Conservation (phyloP, 169 alveolate genomes). For the Plasmodium coatneyi region DNA sequence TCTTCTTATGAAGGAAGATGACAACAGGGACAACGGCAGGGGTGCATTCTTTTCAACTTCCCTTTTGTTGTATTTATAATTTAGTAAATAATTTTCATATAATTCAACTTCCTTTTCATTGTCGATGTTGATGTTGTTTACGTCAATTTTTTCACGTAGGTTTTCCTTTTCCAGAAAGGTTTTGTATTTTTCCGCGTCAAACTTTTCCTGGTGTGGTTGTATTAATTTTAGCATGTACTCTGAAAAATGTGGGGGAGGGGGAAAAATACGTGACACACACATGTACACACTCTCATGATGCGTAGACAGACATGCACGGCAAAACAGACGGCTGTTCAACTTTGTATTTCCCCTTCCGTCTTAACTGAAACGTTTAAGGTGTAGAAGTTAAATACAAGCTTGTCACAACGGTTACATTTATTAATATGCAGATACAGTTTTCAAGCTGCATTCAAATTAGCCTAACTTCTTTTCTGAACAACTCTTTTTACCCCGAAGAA, state of each 20-base stretch:
- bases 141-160: conserved; percentile 50
- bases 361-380: not conserved
- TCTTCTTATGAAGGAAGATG: conserved; percentile 84
- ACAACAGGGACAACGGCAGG: conserved; percentile 87
- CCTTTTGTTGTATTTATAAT: conserved; percentile 65
- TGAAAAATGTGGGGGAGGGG: not conserved
- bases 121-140: conserved; percentile 63
- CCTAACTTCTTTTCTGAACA: conserved; percentile 67
- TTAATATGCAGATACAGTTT: not conserved
- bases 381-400: not conserved
- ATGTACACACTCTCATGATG: conserved; percentile 3
- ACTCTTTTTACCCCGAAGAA: conserved; percentile 74
- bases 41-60: conserved; percentile 67
- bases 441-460: not conserved
- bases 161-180: conserved; percentile 52
- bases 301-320: not conserved
- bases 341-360: not conserved
- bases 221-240: conserved; percentile 71
- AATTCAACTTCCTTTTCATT: conserved; percentile 71
- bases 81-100: conserved; percentile 68
- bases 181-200: conserved; percentile 51
- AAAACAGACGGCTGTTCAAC: not conserved
- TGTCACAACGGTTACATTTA: not conserved
- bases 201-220: conserved; percentile 71
- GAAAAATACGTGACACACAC: not conserved